Evolutionary conservation across 345 rosid species (phyloP).

Genomic region (Populus deltoides): DNA sequence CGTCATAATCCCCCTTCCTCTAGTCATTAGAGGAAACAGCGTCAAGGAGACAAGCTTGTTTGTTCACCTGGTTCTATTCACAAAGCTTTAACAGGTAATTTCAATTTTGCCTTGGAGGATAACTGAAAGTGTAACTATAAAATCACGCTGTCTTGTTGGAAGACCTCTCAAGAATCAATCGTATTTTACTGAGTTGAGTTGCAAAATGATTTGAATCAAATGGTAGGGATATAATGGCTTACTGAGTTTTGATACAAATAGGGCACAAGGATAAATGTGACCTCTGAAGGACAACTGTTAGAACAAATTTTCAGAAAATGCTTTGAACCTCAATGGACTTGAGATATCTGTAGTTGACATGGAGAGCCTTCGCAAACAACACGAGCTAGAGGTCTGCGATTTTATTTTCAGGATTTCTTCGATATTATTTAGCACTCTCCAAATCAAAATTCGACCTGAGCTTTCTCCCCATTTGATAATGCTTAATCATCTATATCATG

Average conservation of each 20-base stretch:
- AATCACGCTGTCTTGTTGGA: not conserved
- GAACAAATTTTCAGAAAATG: not conserved
- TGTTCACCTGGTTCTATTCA: not conserved
- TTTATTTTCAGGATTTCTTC: too few species aligned
- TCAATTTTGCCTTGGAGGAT: conserved; percentile 9
- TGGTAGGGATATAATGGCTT: too few species aligned
- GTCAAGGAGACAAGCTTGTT: not conserved
- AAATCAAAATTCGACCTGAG: too few species aligned
- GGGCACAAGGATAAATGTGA: not conserved
- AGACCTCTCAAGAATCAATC: not conserved
- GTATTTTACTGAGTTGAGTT: not conserved
- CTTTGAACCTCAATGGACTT: too few species aligned
- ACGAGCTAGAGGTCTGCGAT: too few species aligned
- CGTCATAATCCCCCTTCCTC: not conserved
- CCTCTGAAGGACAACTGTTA: not conserved
- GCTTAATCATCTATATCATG: too few species aligned
- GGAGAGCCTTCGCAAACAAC: too few species aligned
- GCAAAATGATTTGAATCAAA: not conserved
- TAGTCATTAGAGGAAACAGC: not conserved
- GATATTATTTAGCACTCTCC: too few species aligned
- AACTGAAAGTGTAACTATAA: not conserved
- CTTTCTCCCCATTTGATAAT: too few species aligned
- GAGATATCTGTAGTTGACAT: too few species aligned
- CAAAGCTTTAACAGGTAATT: not conserved
- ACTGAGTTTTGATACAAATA: not conserved